Evolutionary conservation across 495 filamentous ascomycete species (phyloP).

Genomic region (Trichoderma reesei): DNA sequence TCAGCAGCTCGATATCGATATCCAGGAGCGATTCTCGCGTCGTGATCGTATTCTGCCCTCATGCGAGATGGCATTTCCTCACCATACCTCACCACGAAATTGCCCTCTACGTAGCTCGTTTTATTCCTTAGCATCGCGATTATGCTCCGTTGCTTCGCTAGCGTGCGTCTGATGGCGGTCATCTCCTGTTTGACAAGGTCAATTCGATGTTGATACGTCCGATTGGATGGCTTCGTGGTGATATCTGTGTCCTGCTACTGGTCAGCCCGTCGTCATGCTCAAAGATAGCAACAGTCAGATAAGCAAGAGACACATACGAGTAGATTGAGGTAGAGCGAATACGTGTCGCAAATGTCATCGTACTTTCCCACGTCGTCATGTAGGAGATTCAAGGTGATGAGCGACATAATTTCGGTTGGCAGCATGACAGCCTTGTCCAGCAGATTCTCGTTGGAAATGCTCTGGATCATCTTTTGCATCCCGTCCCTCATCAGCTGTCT

Average conservation of each 20-base stretch:
- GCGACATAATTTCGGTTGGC: conserved; percentile 26
- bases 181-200: conserved; percentile 30
- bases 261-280: background rate
- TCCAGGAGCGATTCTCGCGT: background rate
- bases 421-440: conserved; percentile 25
- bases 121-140: conserved; percentile 16
- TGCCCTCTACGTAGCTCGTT: conserved; percentile 13
- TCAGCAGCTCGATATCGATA: background rate
- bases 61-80: background rate
- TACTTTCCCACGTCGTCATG: conserved; percentile 21
- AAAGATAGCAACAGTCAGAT: background rate
- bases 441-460: conserved; percentile 5
- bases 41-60: background rate
- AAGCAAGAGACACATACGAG: conserved; percentile 16
- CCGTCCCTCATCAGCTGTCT: background rate
- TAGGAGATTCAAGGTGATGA: conserved; percentile 25
- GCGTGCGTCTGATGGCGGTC: conserved; percentile 19
- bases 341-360: conserved; percentile 24
- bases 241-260: conserved; percentile 23
- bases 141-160: conserved; percentile 21
- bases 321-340: conserved; percentile 25
- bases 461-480: conserved; percentile 21
- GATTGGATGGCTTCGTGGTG: conserved; percentile 21
- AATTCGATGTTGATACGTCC: conserved; percentile 28
- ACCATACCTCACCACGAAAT: conserved; percentile 6